Base-by-base conservation (phyloP, 2,329 filamentous ascomycete species). In the Cladophialophora bantiana region DNA sequence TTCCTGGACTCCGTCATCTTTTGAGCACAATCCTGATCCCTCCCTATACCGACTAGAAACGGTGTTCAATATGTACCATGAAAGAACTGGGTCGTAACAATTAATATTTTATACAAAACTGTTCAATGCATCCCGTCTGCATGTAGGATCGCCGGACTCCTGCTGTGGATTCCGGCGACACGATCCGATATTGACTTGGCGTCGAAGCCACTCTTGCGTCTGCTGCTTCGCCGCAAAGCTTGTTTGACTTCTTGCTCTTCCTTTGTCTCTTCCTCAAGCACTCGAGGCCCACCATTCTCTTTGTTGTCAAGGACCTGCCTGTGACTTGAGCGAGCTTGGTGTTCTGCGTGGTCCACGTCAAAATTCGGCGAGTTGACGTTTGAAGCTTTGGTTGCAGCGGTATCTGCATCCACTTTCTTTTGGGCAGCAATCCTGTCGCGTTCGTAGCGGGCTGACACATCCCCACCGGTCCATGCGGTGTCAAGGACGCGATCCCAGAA, bases 401-500 rank as follows among this genome's bases (percentile, higher is more conserved):
- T 75, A 53, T 86, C 84, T 20, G 81, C 77, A 48, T 88, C 84
- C 4, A 87, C 70, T 71, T 86, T 84, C 71, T 83, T 84, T 74
- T 89, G 85, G 2, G 86, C 87, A 2, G 82, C 80, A 20, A 83
- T 78, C 35, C 84, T 82, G 35, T 83, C 81, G 55, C 85, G 81
- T 76, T 88, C 85, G 69, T 89, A 89, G 60, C 86, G 83, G 40
- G 83, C 81, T 70, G 79, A 83, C 40, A 85, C 86, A 74, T 87
- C 88, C 71, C 83, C 88, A 58, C 92, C 92, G 67, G 86, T 88
- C 89, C 93, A 97, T 79, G 88, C 90, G 31, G 95, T 99, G 59
- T 89, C 89, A 26, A 97, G 83, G 34, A 93, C 76, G 55, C 86
- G 84, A 77, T 99, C 95, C 93, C 95, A 98, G 81, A 97, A 93